These are phyloP conservation scores for Aspergillus intermedius DNA, from an alignment of 2,329 filamentous ascomycete species.

Conservation along the genomic window DNA sequence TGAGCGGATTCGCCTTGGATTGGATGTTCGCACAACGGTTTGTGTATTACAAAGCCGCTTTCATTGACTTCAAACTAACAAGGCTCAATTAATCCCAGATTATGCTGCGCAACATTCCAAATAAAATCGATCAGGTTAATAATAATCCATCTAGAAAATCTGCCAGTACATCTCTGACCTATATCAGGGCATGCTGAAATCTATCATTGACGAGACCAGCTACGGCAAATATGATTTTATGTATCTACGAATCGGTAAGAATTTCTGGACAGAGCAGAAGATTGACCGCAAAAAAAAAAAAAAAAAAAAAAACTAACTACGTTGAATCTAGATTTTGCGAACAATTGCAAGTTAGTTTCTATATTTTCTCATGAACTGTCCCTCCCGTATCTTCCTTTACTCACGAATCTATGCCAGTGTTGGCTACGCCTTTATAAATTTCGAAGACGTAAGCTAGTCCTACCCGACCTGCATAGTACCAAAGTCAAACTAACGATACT, in stretches of 20 bases:
- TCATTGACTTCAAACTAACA: neutral
- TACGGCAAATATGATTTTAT: slow-evolving; percentile 87
- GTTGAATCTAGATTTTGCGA: slow-evolving; percentile 58
- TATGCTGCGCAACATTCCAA: slow-evolving; percentile 92
- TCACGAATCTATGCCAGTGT: slow-evolving; percentile 52
- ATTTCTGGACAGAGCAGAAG: neutral
- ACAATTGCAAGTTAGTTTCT: slow-evolving; percentile 68
- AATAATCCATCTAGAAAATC: slow-evolving; percentile 1
- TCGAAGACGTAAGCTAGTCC: slow-evolving; percentile 59
- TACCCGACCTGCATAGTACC: neutral
- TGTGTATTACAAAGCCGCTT: slow-evolving; percentile 20
- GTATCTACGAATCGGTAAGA: slow-evolving; percentile 73
- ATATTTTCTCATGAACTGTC: neutral
- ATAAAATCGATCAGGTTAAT: slow-evolving; percentile 64
- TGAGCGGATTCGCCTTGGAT: slow-evolving; percentile 48
- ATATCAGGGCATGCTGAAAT: slow-evolving; percentile 61
- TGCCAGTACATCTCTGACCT: slow-evolving; percentile 10
- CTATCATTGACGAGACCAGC: slow-evolving; percentile 70
- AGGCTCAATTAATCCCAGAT: slow-evolving; percentile 49
- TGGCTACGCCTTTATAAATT: slow-evolving; percentile 96
- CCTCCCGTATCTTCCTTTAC: neutral
- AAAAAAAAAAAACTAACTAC: neutral
- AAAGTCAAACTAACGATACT: slow-evolving; percentile 31
- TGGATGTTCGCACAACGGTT: slow-evolving; percentile 70
- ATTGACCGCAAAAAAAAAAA: neutral